Evolutionary conservation across 2,329 filamentous ascomycete genomes (phyloP), one percentile per base, ranked within the genome.

Genomic region (Didymella arachidicola): DNA sequence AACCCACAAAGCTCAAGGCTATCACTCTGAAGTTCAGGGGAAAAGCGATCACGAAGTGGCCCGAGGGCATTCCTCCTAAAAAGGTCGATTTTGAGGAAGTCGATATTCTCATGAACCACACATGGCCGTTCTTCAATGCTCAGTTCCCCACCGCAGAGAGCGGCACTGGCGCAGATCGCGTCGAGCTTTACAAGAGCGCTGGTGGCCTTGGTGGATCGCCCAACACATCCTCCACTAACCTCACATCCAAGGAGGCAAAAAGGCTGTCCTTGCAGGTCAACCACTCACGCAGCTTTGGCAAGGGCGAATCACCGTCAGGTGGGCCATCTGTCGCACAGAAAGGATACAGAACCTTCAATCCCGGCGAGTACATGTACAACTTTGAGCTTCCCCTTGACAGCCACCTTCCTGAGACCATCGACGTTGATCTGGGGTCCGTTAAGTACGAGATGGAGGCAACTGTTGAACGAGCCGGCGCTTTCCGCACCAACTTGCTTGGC

Each of bases 1-100:
- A 98, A 74, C 90, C 91, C 64, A 87, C 93, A 45, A 99, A 99
- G 79, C 88, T 99, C 66, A 97, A 97, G 80, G 89, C 92, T 4
- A 86, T 99, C 25, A 93, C 90, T 6, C 82, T 99, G 51, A 94
- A 91, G 69, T 91, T 99, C 67, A 86, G 89, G 39, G 95, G 94
- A 29, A 89, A 88, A 72, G 92, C 93, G 3, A 86, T 90, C 63
- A 98, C 95, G 1, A 93, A 97, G 72, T 99, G 95, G 95, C 94
- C 95, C 16, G 95, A 98, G 80, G 92, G 87, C 85, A 95, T 98
- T 29, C 94, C 95, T 3, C 93, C 93, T 0, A 84, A 89, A 57
- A 97, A 96, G 76, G 84, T 89, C 1, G 91, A 96, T 39, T 87
- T 92, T 52, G 89, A 87, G 69, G 93, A 98, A 72, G 90, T 92